Conservation (phyloP, 345 rosid genomes). For the Ceriops zippeliana region DNA sequence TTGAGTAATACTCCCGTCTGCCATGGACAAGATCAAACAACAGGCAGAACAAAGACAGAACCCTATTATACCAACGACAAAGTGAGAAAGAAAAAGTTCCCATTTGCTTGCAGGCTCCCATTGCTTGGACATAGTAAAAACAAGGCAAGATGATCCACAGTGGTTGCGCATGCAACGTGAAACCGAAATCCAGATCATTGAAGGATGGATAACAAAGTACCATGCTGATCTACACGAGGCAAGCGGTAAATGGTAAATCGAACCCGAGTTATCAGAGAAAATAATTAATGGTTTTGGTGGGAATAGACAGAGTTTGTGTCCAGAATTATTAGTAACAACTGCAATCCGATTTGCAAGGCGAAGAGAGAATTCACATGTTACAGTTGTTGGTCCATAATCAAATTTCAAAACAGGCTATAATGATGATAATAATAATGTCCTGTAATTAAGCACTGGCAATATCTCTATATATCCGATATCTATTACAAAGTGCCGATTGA, state of each 20-base stretch:
- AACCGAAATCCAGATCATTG: constrained; percentile 30
- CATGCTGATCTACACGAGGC: constrained; percentile 8
- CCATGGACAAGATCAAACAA: too few species aligned
- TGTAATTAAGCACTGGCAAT: too few species aligned
- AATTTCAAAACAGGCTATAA: too few species aligned
- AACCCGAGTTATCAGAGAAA: neutral
- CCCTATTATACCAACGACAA: too few species aligned
- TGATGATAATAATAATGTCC: too few species aligned
- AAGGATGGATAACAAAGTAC: constrained; percentile 34
- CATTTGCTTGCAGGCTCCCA: constrained; percentile 33
- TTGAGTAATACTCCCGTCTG: neutral
- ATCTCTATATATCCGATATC: too few species aligned
- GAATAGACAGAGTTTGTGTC: neutral
- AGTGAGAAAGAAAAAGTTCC: too few species aligned
- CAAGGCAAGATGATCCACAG: constrained; percentile 23
- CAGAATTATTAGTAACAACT: neutral
- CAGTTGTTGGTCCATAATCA: too few species aligned
- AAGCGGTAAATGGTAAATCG: neutral
- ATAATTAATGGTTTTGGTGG: neutral
- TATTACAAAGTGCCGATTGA: too few species aligned
- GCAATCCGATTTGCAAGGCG: too few species aligned
- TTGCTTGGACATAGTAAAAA: constrained; percentile 33
- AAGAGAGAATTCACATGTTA: too few species aligned
- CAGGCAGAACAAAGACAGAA: too few species aligned
- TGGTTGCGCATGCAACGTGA: constrained; percentile 37